Percentiles rank a stretch among this genome's conserved stretches.
phyloP scores from a whole-genome alignment of 139 green algal species.

The Chlamydomonas asymmetrica region DNA sequence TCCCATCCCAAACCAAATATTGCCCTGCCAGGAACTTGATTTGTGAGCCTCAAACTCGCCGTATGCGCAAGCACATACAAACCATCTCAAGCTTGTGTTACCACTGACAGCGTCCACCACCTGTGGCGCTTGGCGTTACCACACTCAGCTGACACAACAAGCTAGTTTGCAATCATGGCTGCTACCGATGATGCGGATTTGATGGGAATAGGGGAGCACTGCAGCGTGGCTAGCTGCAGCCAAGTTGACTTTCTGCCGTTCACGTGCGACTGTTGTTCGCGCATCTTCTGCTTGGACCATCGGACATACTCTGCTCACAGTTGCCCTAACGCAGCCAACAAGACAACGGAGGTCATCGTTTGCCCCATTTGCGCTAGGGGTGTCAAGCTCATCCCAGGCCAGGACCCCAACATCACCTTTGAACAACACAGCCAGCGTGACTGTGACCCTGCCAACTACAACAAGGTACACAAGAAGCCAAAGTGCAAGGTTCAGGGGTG shows the following conservation, averaged over 20 bases:
- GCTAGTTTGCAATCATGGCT: no score
- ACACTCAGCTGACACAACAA: no score
- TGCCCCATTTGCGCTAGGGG: conserved; percentile 74
- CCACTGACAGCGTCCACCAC: no score
- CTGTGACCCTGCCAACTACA: conserved; percentile 80
- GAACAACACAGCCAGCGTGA: conserved; percentile 37
- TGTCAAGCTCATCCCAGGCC: conserved; percentile 14
- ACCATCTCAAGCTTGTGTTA: no score
- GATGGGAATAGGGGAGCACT: conserved; percentile 45
- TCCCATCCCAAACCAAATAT: no score
- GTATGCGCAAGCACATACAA: no score
- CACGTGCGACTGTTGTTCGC: conserved; percentile 58
- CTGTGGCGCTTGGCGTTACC: no score
- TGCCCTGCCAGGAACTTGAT: no score
- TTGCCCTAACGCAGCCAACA: conserved; percentile 41
- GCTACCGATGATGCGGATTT: conserved; percentile 4
- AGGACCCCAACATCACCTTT: conserved; percentile 56
- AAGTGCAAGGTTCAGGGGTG: conserved; percentile 46
- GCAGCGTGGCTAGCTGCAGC: conserved; percentile 47
- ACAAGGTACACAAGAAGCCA: conserved; percentile 62
- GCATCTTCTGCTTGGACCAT: conserved; percentile 74
- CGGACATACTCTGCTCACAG: conserved; percentile 51
- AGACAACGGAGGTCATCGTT: conserved; percentile 50
- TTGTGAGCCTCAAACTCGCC: no score
- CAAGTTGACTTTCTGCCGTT: conserved; percentile 84